Evolutionary conservation across 768 basidiomycete genomes (phyloP).

Genomic region (Nidula microcarpa): DNA sequence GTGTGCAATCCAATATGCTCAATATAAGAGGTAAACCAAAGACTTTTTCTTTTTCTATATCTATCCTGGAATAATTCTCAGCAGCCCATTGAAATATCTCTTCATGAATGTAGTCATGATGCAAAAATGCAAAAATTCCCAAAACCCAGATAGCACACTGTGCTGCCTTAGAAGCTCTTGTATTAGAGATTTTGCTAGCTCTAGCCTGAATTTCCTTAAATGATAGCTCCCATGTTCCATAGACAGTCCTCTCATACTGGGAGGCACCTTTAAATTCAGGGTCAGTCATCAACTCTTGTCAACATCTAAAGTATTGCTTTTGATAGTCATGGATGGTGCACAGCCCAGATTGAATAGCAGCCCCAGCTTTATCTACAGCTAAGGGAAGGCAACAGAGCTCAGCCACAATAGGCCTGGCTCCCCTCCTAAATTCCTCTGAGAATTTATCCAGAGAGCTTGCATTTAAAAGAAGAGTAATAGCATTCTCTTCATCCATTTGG

Average conservation of each 20-base stretch:
- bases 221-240: conserved; percentile 10
- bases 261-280: conserved; percentile 4
- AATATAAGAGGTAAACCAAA: background rate
- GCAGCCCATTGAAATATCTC: background rate
- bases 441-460: background rate
- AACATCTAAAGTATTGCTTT: conserved; percentile 5
- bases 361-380: conserved; percentile 14
- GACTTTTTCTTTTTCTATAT: background rate
- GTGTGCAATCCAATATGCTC: background rate
- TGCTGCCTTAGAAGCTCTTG: background rate
- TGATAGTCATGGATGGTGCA: conserved; percentile 9
- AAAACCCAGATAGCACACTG: conserved; percentile 9
- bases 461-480: background rate
- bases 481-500: background rate
- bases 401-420: no score
- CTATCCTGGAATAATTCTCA: background rate
- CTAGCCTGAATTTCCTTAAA: conserved; percentile 7
- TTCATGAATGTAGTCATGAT: background rate
- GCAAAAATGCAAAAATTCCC: conserved; percentile 4
- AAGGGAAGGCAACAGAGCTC: conserved; percentile 4
- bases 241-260: conserved; percentile 6
- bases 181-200: conserved; percentile 1
- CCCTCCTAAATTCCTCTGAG: background rate
- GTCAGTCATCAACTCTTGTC: conserved; percentile 4
- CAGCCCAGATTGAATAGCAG: conserved; percentile 8